Conservation (phyloP, 1,284 basidiomycete species). For the Uromyces viciae-fabae region DNA sequence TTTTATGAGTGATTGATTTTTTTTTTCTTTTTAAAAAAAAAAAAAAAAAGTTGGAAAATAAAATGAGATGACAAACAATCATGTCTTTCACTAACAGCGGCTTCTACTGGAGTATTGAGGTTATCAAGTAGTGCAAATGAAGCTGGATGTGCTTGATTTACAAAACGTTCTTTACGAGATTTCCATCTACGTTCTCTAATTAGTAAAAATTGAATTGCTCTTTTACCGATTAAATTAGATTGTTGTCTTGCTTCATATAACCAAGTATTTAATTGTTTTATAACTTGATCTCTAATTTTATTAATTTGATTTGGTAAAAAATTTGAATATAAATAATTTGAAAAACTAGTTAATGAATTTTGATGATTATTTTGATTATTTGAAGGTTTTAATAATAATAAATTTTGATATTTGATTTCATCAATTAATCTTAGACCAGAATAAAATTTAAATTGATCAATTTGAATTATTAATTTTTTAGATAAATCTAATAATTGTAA, state of each 20-base stretch:
- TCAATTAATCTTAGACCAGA: conserved; percentile 88
- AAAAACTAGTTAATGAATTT: conserved; percentile 89
- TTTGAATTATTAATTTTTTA: conserved; percentile 87
- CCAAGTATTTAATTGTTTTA: conserved; percentile 94
- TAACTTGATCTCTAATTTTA: conserved; percentile 88
- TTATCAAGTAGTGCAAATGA: conserved; percentile 64
- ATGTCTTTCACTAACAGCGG: conserved; percentile 85
- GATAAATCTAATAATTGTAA: conserved; percentile 88
- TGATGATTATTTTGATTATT: too few relatives aligned
- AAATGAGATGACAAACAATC: conserved; percentile 67
- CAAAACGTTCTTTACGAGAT: conserved; percentile 70
- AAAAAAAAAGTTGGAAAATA: too few relatives aligned
- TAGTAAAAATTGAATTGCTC: conserved; percentile 89
- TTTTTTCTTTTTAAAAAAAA: not conserved
- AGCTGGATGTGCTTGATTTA: conserved; percentile 62
- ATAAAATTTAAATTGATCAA: conserved; percentile 89
- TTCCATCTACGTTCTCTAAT: conserved; percentile 78
- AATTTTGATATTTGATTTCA: conserved; percentile 84
- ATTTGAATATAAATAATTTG: conserved; percentile 83
- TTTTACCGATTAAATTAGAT: conserved; percentile 75
- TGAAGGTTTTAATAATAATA: conserved; percentile 70
- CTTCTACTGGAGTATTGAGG: conserved; percentile 90
- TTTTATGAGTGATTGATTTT: not conserved
- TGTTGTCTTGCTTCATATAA: conserved; percentile 88
- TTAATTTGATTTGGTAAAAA: conserved; percentile 81